Evolutionary conservation across 1,284 basidiomycete species (phyloP).

Genomic region (Ustilago tritici): DNA sequence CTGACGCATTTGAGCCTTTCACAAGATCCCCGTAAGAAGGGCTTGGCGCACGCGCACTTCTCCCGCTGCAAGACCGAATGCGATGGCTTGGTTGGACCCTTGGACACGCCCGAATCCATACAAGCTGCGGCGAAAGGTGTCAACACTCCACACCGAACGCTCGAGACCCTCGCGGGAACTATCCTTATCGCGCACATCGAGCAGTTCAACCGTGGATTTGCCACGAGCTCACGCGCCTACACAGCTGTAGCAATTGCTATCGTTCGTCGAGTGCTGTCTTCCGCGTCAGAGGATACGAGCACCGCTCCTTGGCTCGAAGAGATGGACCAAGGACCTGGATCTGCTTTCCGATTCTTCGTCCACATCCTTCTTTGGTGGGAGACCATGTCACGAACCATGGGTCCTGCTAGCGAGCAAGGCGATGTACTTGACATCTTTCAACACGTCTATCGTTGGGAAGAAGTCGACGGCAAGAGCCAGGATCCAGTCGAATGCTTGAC

Average conservation of each 20-base stretch:
- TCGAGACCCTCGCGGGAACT: conserved; percentile 30
- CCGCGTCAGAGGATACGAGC: neutral
- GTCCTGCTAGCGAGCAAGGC: conserved; percentile 16
- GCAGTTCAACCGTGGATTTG: conserved; percentile 35
- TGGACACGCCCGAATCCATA: conserved; percentile 6
- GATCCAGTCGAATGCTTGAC: conserved; percentile 18
- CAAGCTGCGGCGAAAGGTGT: neutral
- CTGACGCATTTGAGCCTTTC: conserved; percentile 28
- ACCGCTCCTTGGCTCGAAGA: neutral
- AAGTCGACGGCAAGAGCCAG: neutral
- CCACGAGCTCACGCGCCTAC: conserved; percentile 10
- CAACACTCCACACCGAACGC: conserved; percentile 9
- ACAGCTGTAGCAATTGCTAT: conserved; percentile 5
- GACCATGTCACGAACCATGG: conserved; percentile 32
- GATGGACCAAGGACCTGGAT: conserved; percentile 24
- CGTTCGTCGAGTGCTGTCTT: conserved; percentile 8
- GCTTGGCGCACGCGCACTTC: conserved; percentile 23
- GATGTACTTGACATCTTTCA: conserved; percentile 18
- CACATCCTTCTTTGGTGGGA: conserved; percentile 36
- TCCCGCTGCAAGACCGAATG: conserved; percentile 23
- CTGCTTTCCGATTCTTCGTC: conserved; percentile 30
- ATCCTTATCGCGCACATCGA: conserved; percentile 34
- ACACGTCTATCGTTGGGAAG: conserved; percentile 28
- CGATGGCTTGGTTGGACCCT: conserved; percentile 5
- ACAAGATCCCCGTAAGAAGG: conserved; percentile 13